A percentile compares a stretch with the other conserved stretches of the same genome.
phyloP scores from a whole-genome alignment of 352 stramenopile species.

The Phytophthora ramorum region DNA sequence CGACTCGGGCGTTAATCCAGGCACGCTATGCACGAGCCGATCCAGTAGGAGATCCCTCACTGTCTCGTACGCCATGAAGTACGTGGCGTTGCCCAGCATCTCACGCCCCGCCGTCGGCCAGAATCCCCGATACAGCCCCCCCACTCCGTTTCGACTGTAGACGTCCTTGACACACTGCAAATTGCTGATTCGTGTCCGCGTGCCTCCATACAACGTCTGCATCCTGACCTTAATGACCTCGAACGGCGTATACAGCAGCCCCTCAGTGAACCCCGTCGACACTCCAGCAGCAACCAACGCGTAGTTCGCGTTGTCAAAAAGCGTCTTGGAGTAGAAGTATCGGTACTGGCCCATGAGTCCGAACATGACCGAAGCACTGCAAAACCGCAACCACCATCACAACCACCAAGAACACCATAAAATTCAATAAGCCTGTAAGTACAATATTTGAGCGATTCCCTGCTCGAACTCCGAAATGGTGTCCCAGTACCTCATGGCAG shows the following conservation, averaged over 20 bases:
- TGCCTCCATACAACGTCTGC: conserved; percentile 70
- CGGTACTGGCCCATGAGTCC: conserved; percentile 80
- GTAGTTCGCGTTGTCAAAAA: conserved; percentile 62
- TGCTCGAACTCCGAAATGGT: conserved; percentile 17
- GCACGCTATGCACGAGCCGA: conserved; percentile 49
- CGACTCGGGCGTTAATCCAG: conserved; percentile 57
- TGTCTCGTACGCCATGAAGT: conserved; percentile 86
- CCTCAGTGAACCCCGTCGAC: conserved; percentile 70
- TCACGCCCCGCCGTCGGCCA: conserved; percentile 70
- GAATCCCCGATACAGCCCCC: conserved; percentile 81
- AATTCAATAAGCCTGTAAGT: background rate
- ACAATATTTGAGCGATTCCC: conserved; percentile 9
- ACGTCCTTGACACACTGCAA: conserved; percentile 75
- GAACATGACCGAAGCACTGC: conserved; percentile 71
- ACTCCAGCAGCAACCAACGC: conserved; percentile 61
- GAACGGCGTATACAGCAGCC: conserved; percentile 74
- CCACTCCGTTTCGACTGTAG: conserved; percentile 60
- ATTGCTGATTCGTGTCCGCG: conserved; percentile 71
- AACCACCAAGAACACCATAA: conserved; percentile 12
- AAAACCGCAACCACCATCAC: conserved; percentile 4
- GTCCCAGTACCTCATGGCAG: conserved; percentile 57
- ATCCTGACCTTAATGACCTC: conserved; percentile 82
- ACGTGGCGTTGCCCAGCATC: conserved; percentile 87
- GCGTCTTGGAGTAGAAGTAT: conserved; percentile 72
- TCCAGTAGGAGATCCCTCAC: conserved; percentile 71